Evolutionary conservation across 1,139 yeast genomes (phyloP), one percentile per base, ranked within the genome.

Genomic region (Magnusiomyces fungicola): DNA sequence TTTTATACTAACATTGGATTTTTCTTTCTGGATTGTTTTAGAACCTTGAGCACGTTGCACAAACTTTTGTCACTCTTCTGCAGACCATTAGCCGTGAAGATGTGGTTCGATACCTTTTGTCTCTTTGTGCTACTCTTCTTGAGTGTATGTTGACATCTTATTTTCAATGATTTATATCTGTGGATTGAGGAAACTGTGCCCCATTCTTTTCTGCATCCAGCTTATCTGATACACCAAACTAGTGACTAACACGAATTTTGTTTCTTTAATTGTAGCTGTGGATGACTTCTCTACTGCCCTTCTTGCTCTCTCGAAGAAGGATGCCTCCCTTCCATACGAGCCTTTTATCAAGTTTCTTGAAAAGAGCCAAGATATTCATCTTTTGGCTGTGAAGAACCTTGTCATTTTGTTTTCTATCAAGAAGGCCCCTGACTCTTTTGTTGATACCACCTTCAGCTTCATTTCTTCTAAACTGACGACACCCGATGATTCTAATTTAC

Each of bases 81-180:
- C 70, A 74, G 58, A 76, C 78, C 59, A 62, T 64, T 53, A 66
- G 71, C 42, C 70, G 83, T 53, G 84, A 79, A 59, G 97, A 89
- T 59, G 83, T 86, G 30, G 76, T 81, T 59, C 84, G 85, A 65
- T 83, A 82, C 61, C 75, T 84, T 32, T 75, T 85, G 54, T 86
- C 85, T 34, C 71, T 87, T 55, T 70, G 82, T 48, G 80, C 82
- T 50, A 94, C 84, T 58, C 72, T 84, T 57, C 68, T 76, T 22
- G 60, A 57, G 33, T 56, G 58, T 55, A 23, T 32, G 52, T 45
- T 34, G 7, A 9, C 24, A 25, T 5, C 19, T n/a, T 24, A 16
- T 21, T 19, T 18, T 50, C n/a, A n/a, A n/a, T n/a, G n/a, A n/a
- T n/a, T n/a, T n/a, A n/a, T n/a, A n/a, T n/a, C n/a, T n/a, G n/a